Evolutionary conservation across 2,329 filamentous ascomycete species (phyloP).

Genomic region (Pyrenophora tritici-repentis): DNA sequence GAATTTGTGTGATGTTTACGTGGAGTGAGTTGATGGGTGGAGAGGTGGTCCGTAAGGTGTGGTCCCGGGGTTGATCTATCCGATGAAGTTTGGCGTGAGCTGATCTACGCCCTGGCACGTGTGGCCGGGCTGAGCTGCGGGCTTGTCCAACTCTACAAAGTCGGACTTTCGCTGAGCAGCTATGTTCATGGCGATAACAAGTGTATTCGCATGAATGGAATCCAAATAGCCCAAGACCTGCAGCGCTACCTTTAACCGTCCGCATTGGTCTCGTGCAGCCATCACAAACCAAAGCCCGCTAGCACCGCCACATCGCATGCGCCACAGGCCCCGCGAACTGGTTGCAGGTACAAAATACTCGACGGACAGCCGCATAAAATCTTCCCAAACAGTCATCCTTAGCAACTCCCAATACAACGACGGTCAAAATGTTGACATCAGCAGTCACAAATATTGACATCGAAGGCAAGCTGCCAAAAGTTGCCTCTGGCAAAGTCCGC

Average conservation of each 20-base stretch:
- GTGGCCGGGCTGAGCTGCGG: background rate
- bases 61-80: slow-evolving; percentile 11
- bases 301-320: slow-evolving; percentile 8
- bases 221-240: too few relatives aligned
- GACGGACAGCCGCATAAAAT: slow-evolving; percentile 12
- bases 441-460: slow-evolving; percentile 41
- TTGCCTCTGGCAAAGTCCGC: slow-evolving; percentile 75
- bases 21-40: slow-evolving; percentile 5
- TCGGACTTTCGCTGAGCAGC: too few relatives aligned
- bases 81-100: slow-evolving; percentile 20
- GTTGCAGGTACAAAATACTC: slow-evolving; percentile 29
- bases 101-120: slow-evolving; percentile 8
- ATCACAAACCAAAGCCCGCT: slow-evolving; percentile 1
- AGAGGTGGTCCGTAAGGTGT: slow-evolving; percentile 9
- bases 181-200: too few relatives aligned
- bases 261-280: background rate
- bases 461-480: slow-evolving; percentile 47
- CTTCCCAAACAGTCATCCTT: slow-evolving; percentile 13
- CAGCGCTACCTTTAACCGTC: background rate
- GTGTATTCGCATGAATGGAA: too few relatives aligned
- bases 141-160: too few relatives aligned
- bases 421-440: slow-evolving; percentile 32
- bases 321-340: slow-evolving; percentile 14
- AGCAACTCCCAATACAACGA: background rate
- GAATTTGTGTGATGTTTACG: background rate